phyloP scores from a whole-genome alignment of 2,329 filamentous ascomycete genomes.

The Neonectria hederae region DNA sequence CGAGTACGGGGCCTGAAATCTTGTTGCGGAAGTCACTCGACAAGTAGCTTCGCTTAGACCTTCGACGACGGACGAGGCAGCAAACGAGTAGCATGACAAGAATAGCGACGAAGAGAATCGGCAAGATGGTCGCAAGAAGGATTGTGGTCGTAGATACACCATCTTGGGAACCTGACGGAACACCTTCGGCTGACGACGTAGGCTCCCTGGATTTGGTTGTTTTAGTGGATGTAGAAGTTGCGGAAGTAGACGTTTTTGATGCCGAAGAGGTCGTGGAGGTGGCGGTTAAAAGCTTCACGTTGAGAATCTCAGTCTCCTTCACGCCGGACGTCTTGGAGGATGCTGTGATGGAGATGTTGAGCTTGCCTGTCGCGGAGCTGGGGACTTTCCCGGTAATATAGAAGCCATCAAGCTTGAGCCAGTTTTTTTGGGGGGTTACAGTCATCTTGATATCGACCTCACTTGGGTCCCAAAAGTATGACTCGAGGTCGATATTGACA shows the following conservation, averaged over 20 bases:
- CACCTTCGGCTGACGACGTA: conserved; percentile 26
- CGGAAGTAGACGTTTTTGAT: conserved; percentile 34
- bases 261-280: conserved; percentile 34
- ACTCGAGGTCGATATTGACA: conserved; percentile 54
- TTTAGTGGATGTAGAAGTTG: conserved; percentile 36
- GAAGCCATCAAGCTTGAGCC: conserved; percentile 54
- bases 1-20: conserved; percentile 46
- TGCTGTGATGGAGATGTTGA: conserved; percentile 46
- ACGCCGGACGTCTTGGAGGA: conserved; percentile 46
- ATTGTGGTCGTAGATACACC: conserved; percentile 48
- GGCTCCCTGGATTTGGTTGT: conserved; percentile 34
- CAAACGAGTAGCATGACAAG: conserved; percentile 48
- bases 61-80: conserved; percentile 46
- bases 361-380: conserved; percentile 43
- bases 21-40: conserved; percentile 45
- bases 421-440: conserved; percentile 50
- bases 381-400: conserved; percentile 55
- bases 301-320: conserved; percentile 51
- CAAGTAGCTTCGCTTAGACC: conserved; percentile 41
- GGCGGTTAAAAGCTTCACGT: conserved; percentile 47
- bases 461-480: conserved; percentile 53
- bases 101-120: conserved; percentile 50
- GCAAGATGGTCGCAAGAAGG: conserved; percentile 56
- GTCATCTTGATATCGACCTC: conserved; percentile 51
- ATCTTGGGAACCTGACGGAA: conserved; percentile 25